Evolutionary conservation across 352 stramenopile genomes (phyloP).

Genomic region (Pythium scleroteichum): DNA sequence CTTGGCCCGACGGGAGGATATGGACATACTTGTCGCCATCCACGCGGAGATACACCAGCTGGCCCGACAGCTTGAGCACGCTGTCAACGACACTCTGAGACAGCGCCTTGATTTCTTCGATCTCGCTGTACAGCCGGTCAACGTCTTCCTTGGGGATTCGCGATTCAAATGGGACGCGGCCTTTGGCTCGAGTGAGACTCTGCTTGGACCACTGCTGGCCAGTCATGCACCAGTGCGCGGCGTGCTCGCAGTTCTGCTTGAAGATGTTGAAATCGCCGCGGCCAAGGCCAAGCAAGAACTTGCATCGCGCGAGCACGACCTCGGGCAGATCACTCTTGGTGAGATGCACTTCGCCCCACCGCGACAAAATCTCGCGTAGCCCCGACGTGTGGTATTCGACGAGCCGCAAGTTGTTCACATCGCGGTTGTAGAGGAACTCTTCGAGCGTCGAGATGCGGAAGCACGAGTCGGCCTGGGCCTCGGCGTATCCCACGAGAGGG

Average conservation of each 20-base stretch:
- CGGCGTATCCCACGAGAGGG: slow-evolving; percentile 65
- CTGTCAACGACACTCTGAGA: slow-evolving; percentile 68
- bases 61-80: slow-evolving; percentile 61
- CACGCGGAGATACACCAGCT: slow-evolving; percentile 68
- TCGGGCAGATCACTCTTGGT: slow-evolving; percentile 80
- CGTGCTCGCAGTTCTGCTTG: slow-evolving; percentile 87
- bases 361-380: slow-evolving; percentile 71
- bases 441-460: slow-evolving; percentile 86
- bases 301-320: slow-evolving; percentile 80
- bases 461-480: slow-evolving; percentile 83
- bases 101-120: slow-evolving; percentile 75
- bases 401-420: slow-evolving; percentile 59
- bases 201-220: slow-evolving; percentile 90
- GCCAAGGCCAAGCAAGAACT: slow-evolving; percentile 77
- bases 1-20: slow-evolving; percentile 47
- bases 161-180: slow-evolving; percentile 81
- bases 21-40: slow-evolving; percentile 69
- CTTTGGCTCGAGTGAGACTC: slow-evolving; percentile 67
- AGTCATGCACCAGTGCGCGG: slow-evolving; percentile 88
- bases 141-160: slow-evolving; percentile 74
- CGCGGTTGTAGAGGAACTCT: slow-evolving; percentile 76
- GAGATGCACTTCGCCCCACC: slow-evolving; percentile 87
- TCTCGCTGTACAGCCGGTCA: slow-evolving; percentile 63
- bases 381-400: slow-evolving; percentile 88
- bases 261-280: slow-evolving; percentile 88